A percentile compares a stretch with the other conserved stretches of the same genome.
Conservation (phyloP, 192 early-diverging fungal species). For the Backusella circina region DNA sequence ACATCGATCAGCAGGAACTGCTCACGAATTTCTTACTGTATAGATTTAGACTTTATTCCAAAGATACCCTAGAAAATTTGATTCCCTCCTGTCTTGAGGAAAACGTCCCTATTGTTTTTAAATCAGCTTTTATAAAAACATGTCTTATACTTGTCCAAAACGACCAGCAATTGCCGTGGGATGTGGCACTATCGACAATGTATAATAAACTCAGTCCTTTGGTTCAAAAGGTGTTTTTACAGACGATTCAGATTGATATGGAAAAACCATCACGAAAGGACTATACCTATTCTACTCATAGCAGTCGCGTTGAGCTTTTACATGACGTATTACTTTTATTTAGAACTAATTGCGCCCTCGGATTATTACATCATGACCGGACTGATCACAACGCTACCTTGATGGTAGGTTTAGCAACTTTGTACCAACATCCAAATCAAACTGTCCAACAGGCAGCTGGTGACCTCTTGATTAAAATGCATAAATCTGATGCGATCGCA, state of each 20-base stretch:
- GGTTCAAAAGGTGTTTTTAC: conserved; percentile 60
- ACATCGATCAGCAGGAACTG: conserved; percentile 64
- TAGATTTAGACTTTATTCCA: conserved; percentile 68
- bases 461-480: conserved; percentile 64
- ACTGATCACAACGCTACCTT: conserved; percentile 66
- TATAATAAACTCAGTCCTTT: conserved; percentile 55
- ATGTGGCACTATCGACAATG: conserved; percentile 48
- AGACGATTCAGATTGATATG: conserved; percentile 33
- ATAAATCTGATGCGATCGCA: conserved; percentile 57
- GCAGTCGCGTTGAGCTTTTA: conserved; percentile 73
- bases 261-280: conserved; percentile 27
- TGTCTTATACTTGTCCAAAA: conserved; percentile 66
- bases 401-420: conserved; percentile 62
- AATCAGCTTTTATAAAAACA: conserved; percentile 72
- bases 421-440: conserved; percentile 16
- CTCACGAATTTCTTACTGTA: conserved; percentile 66
- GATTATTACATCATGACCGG: conserved; percentile 48
- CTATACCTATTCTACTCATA: conserved; percentile 35
- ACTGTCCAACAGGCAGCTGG: conserved; percentile 39
- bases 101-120: conserved; percentile 65
- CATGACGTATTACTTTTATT: conserved; percentile 67
- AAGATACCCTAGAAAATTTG: conserved; percentile 62
- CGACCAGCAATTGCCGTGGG: conserved; percentile 62
- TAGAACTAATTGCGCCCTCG: conserved; percentile 64
- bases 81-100: conserved; percentile 66